These are phyloP conservation scores for Furculomyces boomerangus DNA, from an alignment of 371 early-diverging fungal species.

Conservation along the genomic window DNA sequence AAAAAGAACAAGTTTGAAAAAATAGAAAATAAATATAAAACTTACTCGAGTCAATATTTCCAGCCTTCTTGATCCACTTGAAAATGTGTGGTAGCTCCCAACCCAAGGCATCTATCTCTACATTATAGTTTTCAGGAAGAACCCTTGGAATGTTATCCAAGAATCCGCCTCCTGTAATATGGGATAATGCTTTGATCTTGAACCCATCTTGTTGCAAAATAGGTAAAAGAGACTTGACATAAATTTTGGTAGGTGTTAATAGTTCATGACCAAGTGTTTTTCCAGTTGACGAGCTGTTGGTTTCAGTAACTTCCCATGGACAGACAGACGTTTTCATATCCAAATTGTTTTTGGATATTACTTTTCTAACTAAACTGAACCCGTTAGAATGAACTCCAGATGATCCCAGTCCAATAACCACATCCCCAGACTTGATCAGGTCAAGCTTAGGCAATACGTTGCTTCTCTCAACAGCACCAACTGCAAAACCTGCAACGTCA, in stretches of 20 bases:
- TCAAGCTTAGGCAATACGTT: conserved; percentile 71
- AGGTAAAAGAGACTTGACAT: conserved; percentile 78
- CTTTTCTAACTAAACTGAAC: conserved; percentile 86
- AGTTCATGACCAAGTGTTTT: conserved; percentile 59
- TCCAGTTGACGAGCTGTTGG: neutral
- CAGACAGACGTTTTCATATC: conserved; percentile 44
- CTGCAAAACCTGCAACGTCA: conserved; percentile 93
- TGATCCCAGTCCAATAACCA: conserved; percentile 75
- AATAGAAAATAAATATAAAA: neutral
- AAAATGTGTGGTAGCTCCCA: conserved; percentile 85
- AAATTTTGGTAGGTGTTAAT: conserved; percentile 84
- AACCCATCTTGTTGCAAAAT: conserved; percentile 35
- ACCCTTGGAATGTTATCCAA: conserved; percentile 92
- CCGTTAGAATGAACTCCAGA: conserved; percentile 96
- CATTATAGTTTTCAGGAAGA: conserved; percentile 55
- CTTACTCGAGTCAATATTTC: conserved; percentile 27
- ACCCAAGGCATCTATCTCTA: conserved; percentile 51
- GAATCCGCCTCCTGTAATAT: conserved; percentile 97
- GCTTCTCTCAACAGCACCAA: conserved; percentile 86
- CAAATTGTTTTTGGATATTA: conserved; percentile 56
- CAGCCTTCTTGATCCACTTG: conserved; percentile 75
- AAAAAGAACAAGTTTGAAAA: neutral
- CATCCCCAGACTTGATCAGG: conserved; percentile 57
- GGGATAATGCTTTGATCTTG: conserved; percentile 79
- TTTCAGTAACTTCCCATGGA: conserved; percentile 39